phyloP scores from a whole-genome alignment of 1,139 yeast genomes.

The Magnusiomyces fungicola region DNA sequence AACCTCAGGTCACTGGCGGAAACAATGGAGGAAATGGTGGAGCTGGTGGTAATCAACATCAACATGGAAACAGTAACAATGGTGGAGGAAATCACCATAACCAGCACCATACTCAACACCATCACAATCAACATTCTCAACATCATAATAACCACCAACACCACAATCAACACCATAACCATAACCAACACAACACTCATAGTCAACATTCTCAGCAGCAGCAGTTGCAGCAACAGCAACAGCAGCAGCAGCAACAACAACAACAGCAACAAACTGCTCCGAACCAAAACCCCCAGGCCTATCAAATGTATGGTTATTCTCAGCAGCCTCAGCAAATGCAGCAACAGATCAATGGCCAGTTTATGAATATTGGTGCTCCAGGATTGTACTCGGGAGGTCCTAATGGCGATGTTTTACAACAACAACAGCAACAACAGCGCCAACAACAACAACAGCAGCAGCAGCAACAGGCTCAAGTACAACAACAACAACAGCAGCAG shows the following conservation, averaged over 20 bases:
- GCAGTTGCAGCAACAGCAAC: slow-evolving; percentile 3
- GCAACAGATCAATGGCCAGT: not conserved
- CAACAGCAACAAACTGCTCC: not conserved
- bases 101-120: not conserved
- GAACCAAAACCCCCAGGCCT: not conserved
- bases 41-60: not conserved
- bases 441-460: not conserved
- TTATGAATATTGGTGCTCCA: slow-evolving; percentile 1
- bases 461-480: not conserved
- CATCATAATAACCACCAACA: slow-evolving; percentile 1
- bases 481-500: not conserved
- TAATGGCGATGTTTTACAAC: not conserved
- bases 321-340: not conserved
- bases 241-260: not conserved
- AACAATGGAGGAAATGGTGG: not conserved
- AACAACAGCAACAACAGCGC: not conserved
- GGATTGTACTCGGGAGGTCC: not conserved
- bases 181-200: slow-evolving; percentile 4
- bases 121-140: not conserved
- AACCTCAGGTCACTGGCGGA: not conserved
- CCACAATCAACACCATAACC: slow-evolving; percentile 1
- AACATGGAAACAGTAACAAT: not conserved
- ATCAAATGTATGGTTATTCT: not conserved
- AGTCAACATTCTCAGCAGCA: slow-evolving; percentile 3
- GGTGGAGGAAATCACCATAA: not conserved